Percentiles rank a stretch among this genome's conserved stretches.
Evolutionary conservation across 108 stramenopile genomes (phyloP).

Genomic region (Conticribra guillardii): DNA sequence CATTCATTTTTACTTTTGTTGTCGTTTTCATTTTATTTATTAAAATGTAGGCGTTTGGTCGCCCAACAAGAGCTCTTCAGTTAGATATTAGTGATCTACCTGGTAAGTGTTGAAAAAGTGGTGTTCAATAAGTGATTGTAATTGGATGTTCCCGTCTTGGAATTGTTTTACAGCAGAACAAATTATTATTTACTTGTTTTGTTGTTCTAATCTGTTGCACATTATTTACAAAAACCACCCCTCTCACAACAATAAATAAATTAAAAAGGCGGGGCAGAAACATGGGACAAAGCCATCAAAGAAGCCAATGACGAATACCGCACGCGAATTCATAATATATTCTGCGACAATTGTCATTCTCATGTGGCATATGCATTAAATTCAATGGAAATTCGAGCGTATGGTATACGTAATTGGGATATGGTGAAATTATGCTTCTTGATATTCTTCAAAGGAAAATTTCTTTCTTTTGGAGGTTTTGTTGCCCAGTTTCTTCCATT

Average conservation of each 20-base stretch:
- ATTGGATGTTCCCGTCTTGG: too few species aligned
- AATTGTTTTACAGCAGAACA: too few species aligned
- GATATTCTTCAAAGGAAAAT: conserved; percentile 88
- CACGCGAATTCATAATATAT: conserved; percentile 95
- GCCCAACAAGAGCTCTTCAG: conserved; percentile 64
- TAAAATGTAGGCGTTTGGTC: conserved; percentile 49
- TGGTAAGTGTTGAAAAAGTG: conserved; percentile 31
- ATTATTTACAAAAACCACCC: too few species aligned
- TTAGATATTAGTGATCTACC: conserved; percentile 46
- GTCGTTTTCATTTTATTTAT: too few species aligned
- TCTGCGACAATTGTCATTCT: conserved; percentile 98
- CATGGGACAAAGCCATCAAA: conserved; percentile 86
- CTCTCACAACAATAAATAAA: too few species aligned
- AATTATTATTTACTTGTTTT: too few species aligned
- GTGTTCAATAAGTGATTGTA: too few species aligned
- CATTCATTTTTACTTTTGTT: too few species aligned
- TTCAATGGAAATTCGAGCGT: conserved; percentile 65
- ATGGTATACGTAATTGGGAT: conserved; percentile 82
- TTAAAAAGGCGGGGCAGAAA: conserved; percentile 60
- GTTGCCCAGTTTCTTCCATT: conserved; percentile 73
- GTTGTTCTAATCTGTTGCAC: too few species aligned
- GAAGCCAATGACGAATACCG: conserved; percentile 87
- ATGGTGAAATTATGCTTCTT: conserved; percentile 95
- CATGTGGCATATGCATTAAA: conserved; percentile 95
- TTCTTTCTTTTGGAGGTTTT: conserved; percentile 61